Evolutionary conservation across 129 eudicot species (phyloP).

Genomic region (Oenanthe sinensis): DNA sequence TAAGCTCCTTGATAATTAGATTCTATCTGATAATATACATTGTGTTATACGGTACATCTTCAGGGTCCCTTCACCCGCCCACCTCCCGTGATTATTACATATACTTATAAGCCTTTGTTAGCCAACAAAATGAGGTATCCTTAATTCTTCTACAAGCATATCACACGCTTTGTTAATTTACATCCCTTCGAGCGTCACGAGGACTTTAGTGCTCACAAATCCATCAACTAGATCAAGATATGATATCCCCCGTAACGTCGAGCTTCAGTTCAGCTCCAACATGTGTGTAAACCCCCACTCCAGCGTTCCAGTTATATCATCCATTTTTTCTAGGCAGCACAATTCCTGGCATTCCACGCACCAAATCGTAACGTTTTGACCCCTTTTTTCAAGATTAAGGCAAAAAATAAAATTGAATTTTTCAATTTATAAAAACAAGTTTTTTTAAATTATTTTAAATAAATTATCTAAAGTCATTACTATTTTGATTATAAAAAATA

Average conservation of each 20-base stretch:
- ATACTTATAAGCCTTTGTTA: constrained; percentile 68
- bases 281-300: constrained; percentile 86
- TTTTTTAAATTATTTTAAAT: too few species aligned
- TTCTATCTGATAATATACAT: constrained; percentile 17
- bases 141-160: constrained; percentile 64
- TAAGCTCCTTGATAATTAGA: background rate
- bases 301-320: constrained; percentile 53
- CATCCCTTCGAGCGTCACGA: constrained; percentile 56
- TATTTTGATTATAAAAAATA: too few species aligned
- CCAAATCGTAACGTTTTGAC: constrained; percentile 62
- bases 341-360: constrained; percentile 71
- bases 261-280: constrained; percentile 72
- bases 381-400: too few species aligned
- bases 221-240: constrained; percentile 72
- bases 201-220: constrained; percentile 22
- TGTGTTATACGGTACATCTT: constrained; percentile 45
- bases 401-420: too few species aligned
- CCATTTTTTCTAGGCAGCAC: constrained; percentile 57
- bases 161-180: constrained; percentile 68
- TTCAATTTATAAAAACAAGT: too few species aligned
- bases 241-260: constrained; percentile 48
- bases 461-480: too few species aligned
- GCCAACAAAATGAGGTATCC: constrained; percentile 57
- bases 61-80: constrained; percentile 70
- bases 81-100: constrained; percentile 52